Percentiles rank a stretch among this genome's conserved stretches.
Evolutionary conservation across 768 basidiomycete species (phyloP).

Genomic region (Clavulina sp.): DNA sequence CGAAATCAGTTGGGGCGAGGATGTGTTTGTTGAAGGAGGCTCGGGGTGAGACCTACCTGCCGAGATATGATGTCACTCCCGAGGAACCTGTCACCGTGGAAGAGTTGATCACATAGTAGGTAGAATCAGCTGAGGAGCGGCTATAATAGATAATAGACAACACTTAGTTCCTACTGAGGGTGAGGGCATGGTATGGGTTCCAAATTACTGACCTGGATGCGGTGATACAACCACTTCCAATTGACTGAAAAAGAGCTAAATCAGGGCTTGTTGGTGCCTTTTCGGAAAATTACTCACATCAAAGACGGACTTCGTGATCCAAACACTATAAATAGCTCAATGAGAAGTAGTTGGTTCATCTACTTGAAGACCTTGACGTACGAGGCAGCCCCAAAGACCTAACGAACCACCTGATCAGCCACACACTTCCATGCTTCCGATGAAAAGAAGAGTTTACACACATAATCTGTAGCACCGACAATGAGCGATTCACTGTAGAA

Average conservation of each 20-base stretch:
- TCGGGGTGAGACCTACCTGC: conserved; percentile 4
- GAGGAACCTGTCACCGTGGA: background rate
- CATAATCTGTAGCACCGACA: conserved; percentile 10
- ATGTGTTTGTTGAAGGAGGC: background rate
- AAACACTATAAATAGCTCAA: too few relatives aligned
- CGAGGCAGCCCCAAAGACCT: too few relatives aligned
- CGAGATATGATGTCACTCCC: background rate
- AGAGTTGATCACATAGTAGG: conserved; percentile 1
- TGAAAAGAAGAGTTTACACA: conserved; percentile 4
- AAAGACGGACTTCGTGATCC: background rate
- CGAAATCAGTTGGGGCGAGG: background rate
- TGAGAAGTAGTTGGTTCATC: too few relatives aligned
- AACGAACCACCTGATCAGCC: background rate
- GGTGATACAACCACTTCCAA: conserved; percentile 1
- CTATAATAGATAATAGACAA: background rate
- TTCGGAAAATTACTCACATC: background rate
- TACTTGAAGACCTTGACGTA: too few relatives aligned
- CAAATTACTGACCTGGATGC: background rate
- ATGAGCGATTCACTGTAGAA: conserved; percentile 9
- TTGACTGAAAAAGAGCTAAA: background rate
- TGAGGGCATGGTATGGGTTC: background rate
- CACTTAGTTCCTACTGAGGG: background rate
- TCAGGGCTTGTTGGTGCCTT: background rate
- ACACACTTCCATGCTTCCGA: background rate
- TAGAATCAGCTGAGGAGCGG: background rate